These are phyloP conservation scores for Huiozyma naganishii DNA, from an alignment of 805 yeast species.

Conservation along the genomic window DNA sequence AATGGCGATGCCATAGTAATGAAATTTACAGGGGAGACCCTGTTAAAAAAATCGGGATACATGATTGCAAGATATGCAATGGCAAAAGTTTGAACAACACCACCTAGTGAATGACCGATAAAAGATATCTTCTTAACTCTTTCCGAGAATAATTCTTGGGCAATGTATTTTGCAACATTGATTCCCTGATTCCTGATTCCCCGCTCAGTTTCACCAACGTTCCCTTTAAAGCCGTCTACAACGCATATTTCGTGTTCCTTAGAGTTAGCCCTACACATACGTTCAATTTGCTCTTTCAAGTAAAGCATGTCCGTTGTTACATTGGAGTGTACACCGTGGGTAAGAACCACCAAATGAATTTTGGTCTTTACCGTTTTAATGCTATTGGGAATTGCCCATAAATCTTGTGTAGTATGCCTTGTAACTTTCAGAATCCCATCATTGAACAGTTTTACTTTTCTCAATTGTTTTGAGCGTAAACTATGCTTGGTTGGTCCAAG, in stretches of 20 bases:
- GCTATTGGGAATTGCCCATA: conserved; percentile 44
- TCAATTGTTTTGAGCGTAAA: too few species aligned
- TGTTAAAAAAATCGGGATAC: conserved; percentile 56
- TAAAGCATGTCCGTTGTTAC: conserved; percentile 66
- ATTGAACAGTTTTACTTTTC: neutral
- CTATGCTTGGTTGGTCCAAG: conserved; percentile 15
- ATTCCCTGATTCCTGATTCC: conserved; percentile 68
- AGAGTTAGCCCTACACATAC: conserved; percentile 11
- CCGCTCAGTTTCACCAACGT: conserved; percentile 67
- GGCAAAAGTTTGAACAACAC: conserved; percentile 65
- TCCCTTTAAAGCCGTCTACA: conserved; percentile 57
- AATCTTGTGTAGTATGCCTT: conserved; percentile 45
- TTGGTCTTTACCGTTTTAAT: conserved; percentile 29
- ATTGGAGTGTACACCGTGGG: conserved; percentile 75
- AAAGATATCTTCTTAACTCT: conserved; percentile 49
- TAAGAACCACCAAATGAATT: conserved; percentile 52
- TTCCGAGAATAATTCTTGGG: conserved; percentile 35
- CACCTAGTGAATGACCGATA: conserved; percentile 73
- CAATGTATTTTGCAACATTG: conserved; percentile 54
- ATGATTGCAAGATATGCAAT: conserved; percentile 58
- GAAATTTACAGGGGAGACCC: conserved; percentile 52
- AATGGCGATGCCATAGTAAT: conserved; percentile 67
- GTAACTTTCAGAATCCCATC: conserved; percentile 31
- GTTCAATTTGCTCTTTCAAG: conserved; percentile 55
- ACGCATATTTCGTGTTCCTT: conserved; percentile 32